Percentiles rank a stretch among this genome's conserved stretches.
These are phyloP conservation scores for Podospora conica DNA, from an alignment of 495 filamentous ascomycete species.

Conservation along the genomic window DNA sequence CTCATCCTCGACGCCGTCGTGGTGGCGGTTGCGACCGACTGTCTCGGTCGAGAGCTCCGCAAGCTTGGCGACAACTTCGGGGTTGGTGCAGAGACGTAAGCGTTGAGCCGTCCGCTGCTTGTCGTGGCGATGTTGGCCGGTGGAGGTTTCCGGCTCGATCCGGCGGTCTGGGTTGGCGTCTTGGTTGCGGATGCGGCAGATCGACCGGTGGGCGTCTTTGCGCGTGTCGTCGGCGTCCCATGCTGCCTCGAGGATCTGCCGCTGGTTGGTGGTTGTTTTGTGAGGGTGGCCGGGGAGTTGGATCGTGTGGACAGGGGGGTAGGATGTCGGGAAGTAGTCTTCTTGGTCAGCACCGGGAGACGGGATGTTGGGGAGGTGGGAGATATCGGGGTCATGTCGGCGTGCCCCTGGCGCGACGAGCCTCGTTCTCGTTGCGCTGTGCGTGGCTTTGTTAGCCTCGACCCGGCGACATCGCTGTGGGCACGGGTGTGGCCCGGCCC, in stretches of 20 bases:
- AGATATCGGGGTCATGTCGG: conserved; percentile 17
- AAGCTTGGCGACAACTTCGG: conserved; percentile 60
- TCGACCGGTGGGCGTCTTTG: conserved; percentile 32
- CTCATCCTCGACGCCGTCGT: conserved; percentile 60
- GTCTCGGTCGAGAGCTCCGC: conserved; percentile 73
- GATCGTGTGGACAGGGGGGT: conserved; percentile 46
- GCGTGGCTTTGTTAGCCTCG: conserved; percentile 29
- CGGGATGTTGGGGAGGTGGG: conserved; percentile 33
- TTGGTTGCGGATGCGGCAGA: conserved; percentile 34
- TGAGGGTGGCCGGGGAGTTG: conserved; percentile 41
- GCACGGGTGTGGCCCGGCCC: conserved; percentile 39
- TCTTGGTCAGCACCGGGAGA: conserved; percentile 39
- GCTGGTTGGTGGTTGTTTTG: conserved; percentile 30
- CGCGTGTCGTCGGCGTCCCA: conserved; percentile 13
- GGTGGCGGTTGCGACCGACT: conserved; percentile 69
- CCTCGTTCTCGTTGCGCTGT: conserved; percentile 15
- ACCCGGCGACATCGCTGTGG: conserved; percentile 43
- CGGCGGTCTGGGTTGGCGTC: conserved; percentile 31
- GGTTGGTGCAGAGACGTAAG: conserved; percentile 44
- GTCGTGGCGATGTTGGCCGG: conserved; percentile 26
- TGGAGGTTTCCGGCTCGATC: conserved; percentile 27
- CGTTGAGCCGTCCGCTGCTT: conserved; percentile 43
- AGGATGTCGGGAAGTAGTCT: conserved; percentile 34
- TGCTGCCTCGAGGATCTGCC: conserved; percentile 37
- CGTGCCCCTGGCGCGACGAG: conserved; percentile 16